Evolutionary conservation across 108 stramenopile genomes (phyloP).

Genomic region (Nitzschia inconspicua): DNA sequence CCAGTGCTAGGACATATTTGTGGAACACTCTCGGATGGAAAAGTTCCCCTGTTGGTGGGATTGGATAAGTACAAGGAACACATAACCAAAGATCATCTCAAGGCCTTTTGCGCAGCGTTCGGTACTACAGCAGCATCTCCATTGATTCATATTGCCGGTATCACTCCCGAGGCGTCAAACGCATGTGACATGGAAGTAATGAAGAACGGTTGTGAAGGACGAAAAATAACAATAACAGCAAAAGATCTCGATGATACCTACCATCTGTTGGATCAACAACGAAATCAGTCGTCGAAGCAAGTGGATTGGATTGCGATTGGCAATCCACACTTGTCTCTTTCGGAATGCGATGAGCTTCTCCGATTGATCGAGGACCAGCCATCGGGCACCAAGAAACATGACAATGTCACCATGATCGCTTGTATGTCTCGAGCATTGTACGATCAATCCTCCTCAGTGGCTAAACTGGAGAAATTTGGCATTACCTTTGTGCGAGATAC

Average conservation of each 20-base stretch:
- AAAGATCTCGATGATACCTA: constrained; percentile 25
- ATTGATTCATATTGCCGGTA: constrained; percentile 73
- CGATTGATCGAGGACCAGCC: constrained; percentile 29
- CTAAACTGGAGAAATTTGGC: constrained; percentile 53
- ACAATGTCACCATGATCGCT: constrained; percentile 54
- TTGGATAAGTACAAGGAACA: constrained; percentile 35
- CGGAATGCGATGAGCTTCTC: constrained; percentile 50
- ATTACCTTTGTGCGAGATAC: constrained; percentile 79
- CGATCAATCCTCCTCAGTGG: constrained; percentile 38
- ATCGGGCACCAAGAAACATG: constrained; percentile 25
- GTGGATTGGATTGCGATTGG: constrained; percentile 72
- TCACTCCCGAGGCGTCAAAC: constrained; percentile 70
- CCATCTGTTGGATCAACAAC: constrained; percentile 25
- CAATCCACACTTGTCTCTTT: constrained; percentile 73
- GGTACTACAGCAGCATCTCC: constrained; percentile 78
- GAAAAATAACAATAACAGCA: constrained; percentile 6
- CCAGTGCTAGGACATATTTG: constrained; percentile 69
- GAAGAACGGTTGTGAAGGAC: not conserved
- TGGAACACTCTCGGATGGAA: constrained; percentile 69
- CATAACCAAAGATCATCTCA: constrained; percentile 68
- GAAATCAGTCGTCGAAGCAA: not conserved
- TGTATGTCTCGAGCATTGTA: constrained; percentile 46
- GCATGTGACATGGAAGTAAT: constrained; percentile 16
- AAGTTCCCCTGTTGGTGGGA: constrained; percentile 69
- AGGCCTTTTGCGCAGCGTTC: constrained; percentile 83